Percentiles rank a stretch among this genome's conserved stretches.
Conservation (phyloP, 139 green algal species). For the Chlorella vulgaris region DNA sequence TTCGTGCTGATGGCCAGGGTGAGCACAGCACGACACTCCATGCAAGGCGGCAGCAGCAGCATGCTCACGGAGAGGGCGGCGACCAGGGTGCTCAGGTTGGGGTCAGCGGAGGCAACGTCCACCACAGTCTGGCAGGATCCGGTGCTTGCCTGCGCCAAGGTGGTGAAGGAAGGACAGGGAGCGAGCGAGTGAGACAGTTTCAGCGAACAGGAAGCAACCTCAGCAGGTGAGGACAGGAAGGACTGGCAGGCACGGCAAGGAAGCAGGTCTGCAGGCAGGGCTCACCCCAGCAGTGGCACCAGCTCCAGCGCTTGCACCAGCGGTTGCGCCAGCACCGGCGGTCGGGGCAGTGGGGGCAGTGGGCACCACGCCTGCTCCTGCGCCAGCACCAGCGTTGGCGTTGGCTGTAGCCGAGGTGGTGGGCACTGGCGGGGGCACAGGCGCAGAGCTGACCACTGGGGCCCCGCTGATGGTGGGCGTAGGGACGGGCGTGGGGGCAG, state of each 20-base stretch:
- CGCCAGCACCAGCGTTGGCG: background rate
- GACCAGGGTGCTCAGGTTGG: conserved; percentile 34
- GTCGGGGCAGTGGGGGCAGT: background rate
- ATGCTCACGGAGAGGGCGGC: conserved; percentile 2
- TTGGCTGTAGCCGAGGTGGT: too few relatives aligned
- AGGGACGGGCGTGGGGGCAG: background rate
- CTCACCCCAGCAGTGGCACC: background rate
- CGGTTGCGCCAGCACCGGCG: background rate
- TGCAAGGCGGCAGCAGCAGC: background rate
- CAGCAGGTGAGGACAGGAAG: background rate
- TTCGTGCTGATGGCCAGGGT: background rate
- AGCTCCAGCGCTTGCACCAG: background rate
- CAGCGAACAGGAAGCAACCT: background rate
- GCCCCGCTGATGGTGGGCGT: background rate
- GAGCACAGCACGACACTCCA: background rate
- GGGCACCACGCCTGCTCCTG: background rate
- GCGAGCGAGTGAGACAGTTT: too few relatives aligned
- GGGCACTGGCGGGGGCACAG: background rate
- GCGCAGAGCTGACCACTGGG: background rate
- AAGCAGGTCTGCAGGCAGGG: background rate
- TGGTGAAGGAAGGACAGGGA: background rate
- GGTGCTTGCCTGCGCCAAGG: background rate
- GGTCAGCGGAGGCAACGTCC: conserved; percentile 6
- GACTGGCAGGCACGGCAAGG: too few relatives aligned
- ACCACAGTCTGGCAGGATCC: conserved; percentile 28